Percentiles rank a stretch among this genome's conserved stretches.
Evolutionary conservation across 768 basidiomycete genomes (phyloP).

Genomic region (Suillus cothurnatus): DNA sequence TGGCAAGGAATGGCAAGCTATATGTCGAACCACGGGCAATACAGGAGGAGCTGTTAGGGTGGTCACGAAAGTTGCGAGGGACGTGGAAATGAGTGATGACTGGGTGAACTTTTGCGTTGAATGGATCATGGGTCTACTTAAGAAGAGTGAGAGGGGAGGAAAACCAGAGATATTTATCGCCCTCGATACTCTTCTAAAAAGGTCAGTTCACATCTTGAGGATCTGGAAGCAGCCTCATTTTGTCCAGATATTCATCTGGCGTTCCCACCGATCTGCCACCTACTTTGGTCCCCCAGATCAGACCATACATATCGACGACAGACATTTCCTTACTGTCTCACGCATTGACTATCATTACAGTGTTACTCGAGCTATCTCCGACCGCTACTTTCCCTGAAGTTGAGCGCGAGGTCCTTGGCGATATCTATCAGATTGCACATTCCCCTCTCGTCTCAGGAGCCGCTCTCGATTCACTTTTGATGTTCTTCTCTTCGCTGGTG

Average conservation of each 20-base stretch:
- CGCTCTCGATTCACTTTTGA: slow-evolving; percentile 78
- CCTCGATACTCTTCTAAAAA: slow-evolving; percentile 68
- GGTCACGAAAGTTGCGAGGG: slow-evolving; percentile 79
- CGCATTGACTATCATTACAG: slow-evolving; percentile 62
- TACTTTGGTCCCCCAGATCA: slow-evolving; percentile 71
- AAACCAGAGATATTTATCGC: slow-evolving; percentile 82
- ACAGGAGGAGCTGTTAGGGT: slow-evolving; percentile 79
- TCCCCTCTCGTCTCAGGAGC: slow-evolving; percentile 78
- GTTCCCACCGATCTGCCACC: slow-evolving; percentile 61
- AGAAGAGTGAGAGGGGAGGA: slow-evolving; percentile 76
- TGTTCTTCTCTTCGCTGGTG: slow-evolving; percentile 83
- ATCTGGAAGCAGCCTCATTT: slow-evolving; percentile 16
- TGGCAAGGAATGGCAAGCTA: slow-evolving; percentile 78
- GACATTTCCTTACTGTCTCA: slow-evolving; percentile 83
- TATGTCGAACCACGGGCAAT: slow-evolving; percentile 70
- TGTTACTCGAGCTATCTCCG: slow-evolving; percentile 72
- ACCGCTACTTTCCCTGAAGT: slow-evolving; percentile 71
- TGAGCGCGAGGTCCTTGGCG: slow-evolving; percentile 66
- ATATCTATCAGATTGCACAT: slow-evolving; percentile 70
- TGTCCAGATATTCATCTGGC: slow-evolving; percentile 44
- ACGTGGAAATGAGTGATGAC: slow-evolving; percentile 65
- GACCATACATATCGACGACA: slow-evolving; percentile 67
- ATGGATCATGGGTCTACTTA: slow-evolving; percentile 73
- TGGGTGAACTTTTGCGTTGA: slow-evolving; percentile 85
- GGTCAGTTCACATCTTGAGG: slow-evolving; percentile 42